A percentile compares a stretch with the other conserved stretches of the same genome.
Conservation (phyloP, 345 rosid genomes). For the Rhodamnia argentea region DNA sequence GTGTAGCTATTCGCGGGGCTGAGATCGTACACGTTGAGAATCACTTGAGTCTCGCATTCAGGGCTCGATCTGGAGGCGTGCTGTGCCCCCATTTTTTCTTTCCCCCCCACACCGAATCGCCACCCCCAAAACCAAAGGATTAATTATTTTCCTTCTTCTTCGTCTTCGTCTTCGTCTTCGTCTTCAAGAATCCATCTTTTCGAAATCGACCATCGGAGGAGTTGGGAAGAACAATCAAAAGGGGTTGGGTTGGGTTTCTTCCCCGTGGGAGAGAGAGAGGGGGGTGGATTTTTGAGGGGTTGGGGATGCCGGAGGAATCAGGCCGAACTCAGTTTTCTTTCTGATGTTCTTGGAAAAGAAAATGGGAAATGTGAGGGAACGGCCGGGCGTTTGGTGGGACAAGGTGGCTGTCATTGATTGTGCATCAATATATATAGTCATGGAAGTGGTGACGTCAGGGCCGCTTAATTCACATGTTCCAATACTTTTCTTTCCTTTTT, state of each 20-base stretch:
- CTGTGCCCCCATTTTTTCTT: constrained; percentile 28
- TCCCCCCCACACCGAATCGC: not conserved
- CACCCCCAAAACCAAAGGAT: not conserved
- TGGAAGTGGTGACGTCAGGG: not conserved
- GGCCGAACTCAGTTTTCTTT: too few relatives aligned
- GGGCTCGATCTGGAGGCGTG: constrained; percentile 13
- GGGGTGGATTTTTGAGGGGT: not conserved
- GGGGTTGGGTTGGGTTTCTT: not conserved
- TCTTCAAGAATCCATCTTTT: not conserved
- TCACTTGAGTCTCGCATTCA: constrained; percentile 28
- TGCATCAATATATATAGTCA: not conserved
- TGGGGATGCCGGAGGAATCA: not conserved
- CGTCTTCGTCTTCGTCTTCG: not conserved
- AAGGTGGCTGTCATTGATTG: not conserved
- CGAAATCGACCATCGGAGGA: not conserved
- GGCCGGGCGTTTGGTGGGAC: not conserved
- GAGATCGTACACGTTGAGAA: constrained; percentile 79
- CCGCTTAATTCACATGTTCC: too few relatives aligned
- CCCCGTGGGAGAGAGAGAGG: not conserved
- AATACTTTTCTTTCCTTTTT: not conserved
- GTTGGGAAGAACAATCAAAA: not conserved
- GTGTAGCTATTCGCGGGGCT: constrained; percentile 69
- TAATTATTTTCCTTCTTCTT: not conserved
- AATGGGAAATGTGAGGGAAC: not conserved
- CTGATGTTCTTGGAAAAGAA: not conserved